A percentile compares a stretch with the other conserved stretches of the same genome.
These are phyloP conservation scores for Brasilioporus rufonigricans DNA, from an alignment of 768 basidiomycete genomes.

Conservation along the genomic window DNA sequence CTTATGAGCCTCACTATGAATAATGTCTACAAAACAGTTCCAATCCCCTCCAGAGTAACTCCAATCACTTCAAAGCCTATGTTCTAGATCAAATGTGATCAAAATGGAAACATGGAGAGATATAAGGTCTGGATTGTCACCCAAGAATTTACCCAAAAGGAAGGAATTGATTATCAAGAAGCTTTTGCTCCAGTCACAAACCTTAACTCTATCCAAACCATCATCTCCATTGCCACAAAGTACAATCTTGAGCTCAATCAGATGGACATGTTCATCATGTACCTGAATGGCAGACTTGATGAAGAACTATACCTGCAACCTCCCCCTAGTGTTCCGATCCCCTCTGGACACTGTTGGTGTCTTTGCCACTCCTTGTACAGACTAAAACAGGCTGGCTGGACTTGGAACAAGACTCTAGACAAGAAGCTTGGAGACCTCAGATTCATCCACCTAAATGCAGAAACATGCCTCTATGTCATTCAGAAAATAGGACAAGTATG, in stretches of 20 bases:
- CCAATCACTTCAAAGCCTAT: too few species aligned
- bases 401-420: background rate
- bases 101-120: too few species aligned
- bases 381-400: background rate
- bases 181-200: constrained; percentile 3
- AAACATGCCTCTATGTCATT: background rate
- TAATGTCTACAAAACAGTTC: too few species aligned
- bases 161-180: constrained; percentile 3
- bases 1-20: too few species aligned
- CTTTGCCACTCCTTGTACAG: background rate
- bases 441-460: background rate
- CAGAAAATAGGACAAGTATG: background rate
- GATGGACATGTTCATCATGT: constrained; percentile 1
- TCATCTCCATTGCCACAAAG: background rate
- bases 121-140: too few species aligned
- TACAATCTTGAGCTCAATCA: background rate
- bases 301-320: constrained; percentile 23
- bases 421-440: too few species aligned
- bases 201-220: background rate
- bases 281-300: constrained; percentile 21
- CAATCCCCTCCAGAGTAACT: too few species aligned
- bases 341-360: background rate
- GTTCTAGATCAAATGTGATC: too few species aligned
- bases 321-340: background rate
- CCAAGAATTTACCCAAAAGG: too few species aligned